Conservation (phyloP, 176 grass and related monocot species). For the Triticum turgidum region DNA sequence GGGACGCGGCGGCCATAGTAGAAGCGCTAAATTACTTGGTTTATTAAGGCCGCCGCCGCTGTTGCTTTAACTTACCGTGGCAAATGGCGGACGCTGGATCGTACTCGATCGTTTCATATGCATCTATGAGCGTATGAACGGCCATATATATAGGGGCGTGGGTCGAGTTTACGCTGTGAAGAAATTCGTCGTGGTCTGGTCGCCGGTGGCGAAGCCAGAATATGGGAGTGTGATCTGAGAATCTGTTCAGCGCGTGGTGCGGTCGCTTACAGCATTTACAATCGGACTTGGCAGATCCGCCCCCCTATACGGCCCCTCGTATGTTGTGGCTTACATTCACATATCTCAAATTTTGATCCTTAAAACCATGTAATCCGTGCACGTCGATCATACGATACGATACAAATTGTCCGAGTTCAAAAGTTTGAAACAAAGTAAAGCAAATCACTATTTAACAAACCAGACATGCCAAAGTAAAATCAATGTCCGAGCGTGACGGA, state of each 20-base stretch:
- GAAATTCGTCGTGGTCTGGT: background rate
- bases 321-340: too few species aligned
- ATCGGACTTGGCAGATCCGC: too few species aligned
- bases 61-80: background rate
- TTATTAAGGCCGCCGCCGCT: background rate
- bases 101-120: background rate
- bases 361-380: too few species aligned
- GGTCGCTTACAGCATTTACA: too few species aligned
- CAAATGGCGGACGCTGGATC: background rate
- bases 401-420: too few species aligned
- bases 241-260: background rate
- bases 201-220: background rate
- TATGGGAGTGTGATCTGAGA: background rate
- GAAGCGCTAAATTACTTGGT: background rate
- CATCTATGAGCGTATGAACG: background rate
- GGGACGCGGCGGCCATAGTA: slow-evolving; percentile 1
- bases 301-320: too few species aligned
- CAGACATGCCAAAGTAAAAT: too few species aligned
- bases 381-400: too few species aligned
- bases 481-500: too few species aligned
- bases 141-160: background rate
- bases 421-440: too few species aligned
- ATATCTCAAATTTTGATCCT: too few species aligned
- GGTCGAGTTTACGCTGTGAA: background rate
- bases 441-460: too few species aligned